Percentiles rank a stretch among this genome's conserved stretches.
phyloP scores from a whole-genome alignment of 176 grass and related monocot species.

The Aegilops umbellulata region DNA sequence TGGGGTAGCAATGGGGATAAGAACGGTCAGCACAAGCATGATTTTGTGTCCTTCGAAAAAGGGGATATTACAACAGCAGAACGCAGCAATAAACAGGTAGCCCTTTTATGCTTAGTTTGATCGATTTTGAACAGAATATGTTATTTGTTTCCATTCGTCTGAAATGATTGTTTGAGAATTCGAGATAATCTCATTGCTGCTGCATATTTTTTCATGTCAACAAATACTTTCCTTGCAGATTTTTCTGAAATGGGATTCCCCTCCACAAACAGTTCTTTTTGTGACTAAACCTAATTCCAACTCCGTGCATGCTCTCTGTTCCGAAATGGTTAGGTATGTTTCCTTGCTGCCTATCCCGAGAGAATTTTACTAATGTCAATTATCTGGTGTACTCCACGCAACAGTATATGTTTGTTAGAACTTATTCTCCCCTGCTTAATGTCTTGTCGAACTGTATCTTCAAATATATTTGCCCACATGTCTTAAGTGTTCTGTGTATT shows the following conservation, averaged over 20 bases:
- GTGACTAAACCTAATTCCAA: constrained; percentile 96
- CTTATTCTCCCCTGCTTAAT: neutral
- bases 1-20: constrained; percentile 95
- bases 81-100: constrained; percentile 92
- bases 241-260: constrained; percentile 95
- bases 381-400: neutral
- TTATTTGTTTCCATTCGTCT: constrained; percentile 21
- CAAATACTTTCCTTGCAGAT: constrained; percentile 61
- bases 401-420: neutral
- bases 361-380: constrained; percentile 4
- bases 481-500: constrained; percentile 18
- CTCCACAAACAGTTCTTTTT: constrained; percentile 84
- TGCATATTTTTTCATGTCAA: constrained; percentile 31
- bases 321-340: constrained; percentile 88
- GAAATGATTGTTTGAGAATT: constrained; percentile 8
- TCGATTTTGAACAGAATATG: constrained; percentile 4
- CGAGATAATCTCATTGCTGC: constrained; percentile 15
- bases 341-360: neutral
- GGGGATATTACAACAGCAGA: constrained; percentile 98
- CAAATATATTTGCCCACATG: constrained; percentile 9
- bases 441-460: neutral
- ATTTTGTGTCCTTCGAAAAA: constrained; percentile 97
- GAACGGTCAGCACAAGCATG: constrained; percentile 96
- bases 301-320: constrained; percentile 58
- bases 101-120: neutral